Conservation (phyloP, 352 stramenopile genomes). For the Elongisporangium undulatum region DNA sequence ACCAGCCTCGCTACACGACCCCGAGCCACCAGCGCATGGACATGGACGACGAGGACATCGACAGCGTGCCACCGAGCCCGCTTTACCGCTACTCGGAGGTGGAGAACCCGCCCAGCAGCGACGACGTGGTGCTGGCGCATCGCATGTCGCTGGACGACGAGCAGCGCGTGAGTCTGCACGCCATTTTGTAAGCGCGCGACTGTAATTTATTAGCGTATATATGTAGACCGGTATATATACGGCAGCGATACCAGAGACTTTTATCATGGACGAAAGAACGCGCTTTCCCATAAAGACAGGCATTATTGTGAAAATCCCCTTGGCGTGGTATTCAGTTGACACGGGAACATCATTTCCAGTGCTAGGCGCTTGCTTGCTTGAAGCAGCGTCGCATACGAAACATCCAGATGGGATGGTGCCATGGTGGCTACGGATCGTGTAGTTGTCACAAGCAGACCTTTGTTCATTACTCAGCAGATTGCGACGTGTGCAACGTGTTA, state of each 20-base stretch:
- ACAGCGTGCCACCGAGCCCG: not conserved
- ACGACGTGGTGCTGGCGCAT: constrained; percentile 55
- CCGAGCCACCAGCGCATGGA: not conserved
- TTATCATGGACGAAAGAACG: not conserved
- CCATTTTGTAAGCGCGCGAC: constrained; percentile 38
- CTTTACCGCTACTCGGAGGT: not conserved
- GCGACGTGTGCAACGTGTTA: not conserved
- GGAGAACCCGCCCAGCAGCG: constrained; percentile 8
- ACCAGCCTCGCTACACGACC: constrained; percentile 12
- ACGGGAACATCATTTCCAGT: not conserved
- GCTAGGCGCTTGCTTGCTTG: not conserved
- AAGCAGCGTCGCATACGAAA: not conserved
- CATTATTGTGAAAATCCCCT: not conserved
- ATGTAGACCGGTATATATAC: not conserved
- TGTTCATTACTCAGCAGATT: not conserved
- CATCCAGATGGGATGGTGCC: not conserved
- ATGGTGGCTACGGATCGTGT: not conserved
- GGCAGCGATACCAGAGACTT: not conserved
- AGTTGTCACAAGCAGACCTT: not conserved
- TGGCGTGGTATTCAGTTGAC: not conserved
- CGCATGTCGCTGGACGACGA: constrained; percentile 57
- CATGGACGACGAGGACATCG: not conserved
- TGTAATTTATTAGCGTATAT: constrained; percentile 1
- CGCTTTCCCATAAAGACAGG: not conserved
- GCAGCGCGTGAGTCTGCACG: constrained; percentile 57